Evolutionary conservation across 129 eudicot species (phyloP).

Genomic region (Flaveria brownii): DNA sequence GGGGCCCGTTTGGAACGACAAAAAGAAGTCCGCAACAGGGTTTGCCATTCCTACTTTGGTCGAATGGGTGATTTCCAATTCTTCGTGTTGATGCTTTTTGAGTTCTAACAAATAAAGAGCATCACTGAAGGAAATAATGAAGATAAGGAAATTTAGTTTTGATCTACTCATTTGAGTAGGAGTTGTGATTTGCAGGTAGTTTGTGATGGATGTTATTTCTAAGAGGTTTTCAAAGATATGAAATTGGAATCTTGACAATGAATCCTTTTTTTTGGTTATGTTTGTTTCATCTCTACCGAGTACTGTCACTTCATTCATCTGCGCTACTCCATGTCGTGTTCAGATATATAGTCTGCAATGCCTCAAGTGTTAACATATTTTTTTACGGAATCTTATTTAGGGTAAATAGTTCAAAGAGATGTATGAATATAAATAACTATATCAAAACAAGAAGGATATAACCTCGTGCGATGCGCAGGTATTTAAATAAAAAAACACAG

Average conservation of each 20-base stretch:
- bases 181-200: neutral
- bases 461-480: no score
- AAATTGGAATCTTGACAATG: neutral
- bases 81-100: conserved; percentile 39
- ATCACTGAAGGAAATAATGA: conserved; percentile 11
- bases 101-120: neutral
- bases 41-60: conserved; percentile 81
- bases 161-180: neutral
- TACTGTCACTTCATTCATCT: no score
- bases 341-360: neutral
- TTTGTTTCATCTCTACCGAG: neutral
- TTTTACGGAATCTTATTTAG: no score
- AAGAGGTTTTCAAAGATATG: neutral
- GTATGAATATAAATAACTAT: neutral
- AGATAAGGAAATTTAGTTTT: neutral
- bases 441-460: no score
- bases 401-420: neutral
- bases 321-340: no score
- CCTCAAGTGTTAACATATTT: neutral
- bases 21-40: conserved; percentile 80
- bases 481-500: no score
- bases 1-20: conserved; percentile 91
- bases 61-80: conserved; percentile 84
- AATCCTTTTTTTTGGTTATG: no score
- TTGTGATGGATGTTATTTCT: conserved; percentile 6